Percentiles rank a stretch among this genome's conserved stretches.
phyloP scores from a whole-genome alignment of 176 grass and related monocot species.

The Musa beccarii region DNA sequence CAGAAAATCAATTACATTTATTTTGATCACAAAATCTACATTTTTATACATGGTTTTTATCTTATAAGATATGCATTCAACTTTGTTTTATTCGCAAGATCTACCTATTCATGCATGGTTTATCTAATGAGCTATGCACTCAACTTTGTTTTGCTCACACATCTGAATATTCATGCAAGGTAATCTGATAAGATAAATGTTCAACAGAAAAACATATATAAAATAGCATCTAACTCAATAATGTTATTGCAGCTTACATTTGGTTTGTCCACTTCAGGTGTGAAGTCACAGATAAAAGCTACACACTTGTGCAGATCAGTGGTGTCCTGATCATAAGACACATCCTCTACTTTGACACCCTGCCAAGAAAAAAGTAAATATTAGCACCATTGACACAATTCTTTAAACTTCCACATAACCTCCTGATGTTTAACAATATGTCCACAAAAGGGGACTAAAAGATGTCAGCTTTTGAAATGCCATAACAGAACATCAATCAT shows the following conservation, averaged over 20 bases:
- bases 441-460: too few relatives aligned
- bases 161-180: too few relatives aligned
- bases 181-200: too few relatives aligned
- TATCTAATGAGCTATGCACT: too few relatives aligned
- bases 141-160: too few relatives aligned
- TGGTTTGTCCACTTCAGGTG: constrained; percentile 35
- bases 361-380: constrained; percentile 21
- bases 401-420: not conserved
- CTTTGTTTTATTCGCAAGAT: too few relatives aligned
- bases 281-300: constrained; percentile 37
- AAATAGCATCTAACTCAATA: not conserved
- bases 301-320: constrained; percentile 91
- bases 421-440: not conserved
- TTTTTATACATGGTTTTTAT: too few relatives aligned
- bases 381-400: not conserved
- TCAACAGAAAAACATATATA: not conserved
- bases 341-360: constrained; percentile 68
- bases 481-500: not conserved
- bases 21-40: too few relatives aligned
- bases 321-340: constrained; percentile 91
- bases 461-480: not conserved
- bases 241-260: constrained; percentile 28
- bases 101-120: too few relatives aligned
- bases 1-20: too few relatives aligned
- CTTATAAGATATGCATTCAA: too few relatives aligned